phyloP scores from a whole-genome alignment of 2,329 filamentous ascomycete species.

The Tolypocladium ovalisporum region DNA sequence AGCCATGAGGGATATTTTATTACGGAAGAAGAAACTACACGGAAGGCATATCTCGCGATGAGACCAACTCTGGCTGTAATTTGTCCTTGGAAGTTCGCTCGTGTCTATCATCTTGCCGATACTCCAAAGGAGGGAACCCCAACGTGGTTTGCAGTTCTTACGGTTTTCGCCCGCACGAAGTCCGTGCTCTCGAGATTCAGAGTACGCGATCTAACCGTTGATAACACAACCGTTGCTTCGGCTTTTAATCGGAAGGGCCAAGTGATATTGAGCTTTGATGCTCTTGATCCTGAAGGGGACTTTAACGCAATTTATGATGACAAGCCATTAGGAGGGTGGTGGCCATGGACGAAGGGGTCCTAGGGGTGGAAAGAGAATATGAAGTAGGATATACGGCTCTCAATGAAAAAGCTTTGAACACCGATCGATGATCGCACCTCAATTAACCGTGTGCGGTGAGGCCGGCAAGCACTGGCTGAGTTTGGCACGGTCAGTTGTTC shows the following conservation, averaged over 20 bases:
- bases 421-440: neutral
- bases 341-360: neutral
- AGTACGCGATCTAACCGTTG: neutral
- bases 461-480: no score
- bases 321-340: neutral
- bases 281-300: neutral
- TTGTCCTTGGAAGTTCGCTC: neutral
- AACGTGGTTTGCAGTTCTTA: neutral
- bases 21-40: neutral
- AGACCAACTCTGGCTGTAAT: neutral
- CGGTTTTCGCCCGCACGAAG: neutral
- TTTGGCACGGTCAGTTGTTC: no score
- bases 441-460: neutral
- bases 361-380: neutral
- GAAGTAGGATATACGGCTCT: neutral
- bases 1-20: neutral
- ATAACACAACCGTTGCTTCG: neutral
- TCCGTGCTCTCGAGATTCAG: neutral
- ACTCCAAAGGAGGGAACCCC: neutral
- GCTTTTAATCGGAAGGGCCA: neutral
- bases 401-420: neutral
- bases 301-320: neutral
- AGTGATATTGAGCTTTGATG: neutral
- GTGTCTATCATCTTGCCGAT: neutral
- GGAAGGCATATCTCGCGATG: neutral